phyloP scores from a whole-genome alignment of 352 stramenopile genomes.

The Lagenidium giganteum region DNA sequence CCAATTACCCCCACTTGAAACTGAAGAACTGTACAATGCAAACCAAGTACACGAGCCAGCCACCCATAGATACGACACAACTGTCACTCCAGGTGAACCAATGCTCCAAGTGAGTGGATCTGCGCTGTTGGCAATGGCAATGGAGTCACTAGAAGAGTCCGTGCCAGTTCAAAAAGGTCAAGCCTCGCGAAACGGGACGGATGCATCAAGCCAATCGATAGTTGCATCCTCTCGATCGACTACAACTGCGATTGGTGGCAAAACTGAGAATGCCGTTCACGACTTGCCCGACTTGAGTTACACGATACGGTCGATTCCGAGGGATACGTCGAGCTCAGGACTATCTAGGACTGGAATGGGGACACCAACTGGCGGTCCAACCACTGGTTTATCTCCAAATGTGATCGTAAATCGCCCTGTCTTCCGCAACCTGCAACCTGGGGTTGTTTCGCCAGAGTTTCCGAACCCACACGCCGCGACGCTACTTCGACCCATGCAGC shows the following conservation, averaged over 20 bases:
- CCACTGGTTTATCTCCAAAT: slow-evolving; percentile 9
- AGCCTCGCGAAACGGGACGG: too few relatives aligned
- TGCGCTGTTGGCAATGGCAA: slow-evolving; percentile 16
- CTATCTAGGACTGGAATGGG: neutral
- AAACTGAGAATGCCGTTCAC: slow-evolving; percentile 1
- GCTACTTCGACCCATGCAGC: slow-evolving; percentile 5
- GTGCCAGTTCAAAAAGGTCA: neutral
- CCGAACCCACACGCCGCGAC: slow-evolving; percentile 2
- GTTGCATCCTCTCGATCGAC: too few relatives aligned
- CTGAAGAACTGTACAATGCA: neutral
- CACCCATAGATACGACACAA: neutral
- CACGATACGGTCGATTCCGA: slow-evolving; percentile 9
- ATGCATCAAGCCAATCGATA: too few relatives aligned
- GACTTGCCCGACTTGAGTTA: slow-evolving; percentile 13
- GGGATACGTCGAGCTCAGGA: neutral
- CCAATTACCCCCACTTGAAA: too few relatives aligned
- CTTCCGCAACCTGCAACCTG: slow-evolving; percentile 8
- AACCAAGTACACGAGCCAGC: neutral
- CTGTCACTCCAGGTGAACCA: slow-evolving; percentile 1
- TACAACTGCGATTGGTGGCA: too few relatives aligned
- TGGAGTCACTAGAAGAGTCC: slow-evolving; percentile 4
- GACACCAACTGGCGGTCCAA: neutral
- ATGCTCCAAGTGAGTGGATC: neutral
- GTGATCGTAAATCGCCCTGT: slow-evolving; percentile 11
- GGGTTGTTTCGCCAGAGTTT: slow-evolving; percentile 10